A percentile compares a stretch with the other conserved stretches of the same genome.
Evolutionary conservation across 176 grass and related monocot species (phyloP).

Genomic region (Cenchrus fungigraminus): DNA sequence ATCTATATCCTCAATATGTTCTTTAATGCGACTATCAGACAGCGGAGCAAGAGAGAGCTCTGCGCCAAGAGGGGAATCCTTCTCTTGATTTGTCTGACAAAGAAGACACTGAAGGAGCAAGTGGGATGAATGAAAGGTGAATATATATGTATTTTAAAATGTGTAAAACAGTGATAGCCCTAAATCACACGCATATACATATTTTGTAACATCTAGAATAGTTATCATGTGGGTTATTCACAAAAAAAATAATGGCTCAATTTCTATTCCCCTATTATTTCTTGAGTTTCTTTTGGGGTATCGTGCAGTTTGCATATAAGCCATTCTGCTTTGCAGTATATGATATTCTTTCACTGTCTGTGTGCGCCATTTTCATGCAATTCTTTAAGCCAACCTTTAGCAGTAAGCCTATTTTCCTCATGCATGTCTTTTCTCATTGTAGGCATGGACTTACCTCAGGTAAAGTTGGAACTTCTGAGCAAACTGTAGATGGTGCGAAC

Average conservation of each 20-base stretch:
- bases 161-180: not conserved
- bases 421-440: conserved; percentile 49
- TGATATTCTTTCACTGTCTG: not conserved
- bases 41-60: conserved; percentile 57
- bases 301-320: conserved; percentile 23
- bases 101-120: conserved; percentile 47
- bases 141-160: conserved; percentile 8
- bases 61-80: conserved; percentile 51
- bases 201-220: not conserved
- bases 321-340: not conserved
- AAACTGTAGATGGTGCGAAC: conserved; percentile 45
- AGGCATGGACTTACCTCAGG: conserved; percentile 51
- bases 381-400: not conserved
- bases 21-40: conserved; percentile 49
- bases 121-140: conserved; percentile 58
- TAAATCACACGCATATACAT: not conserved
- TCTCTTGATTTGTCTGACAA: conserved; percentile 58
- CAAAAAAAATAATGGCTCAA: conserved; percentile 24
- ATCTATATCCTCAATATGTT: conserved; percentile 6
- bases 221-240: not conserved
- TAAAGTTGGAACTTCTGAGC: conserved; percentile 64
- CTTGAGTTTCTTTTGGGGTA: not conserved
- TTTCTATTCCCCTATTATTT: conserved; percentile 20
- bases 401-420: conserved; percentile 26
- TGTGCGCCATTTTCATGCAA: not conserved